Evolutionary conservation across 768 basidiomycete species (phyloP).

Genomic region (Pleurotus djamor): DNA sequence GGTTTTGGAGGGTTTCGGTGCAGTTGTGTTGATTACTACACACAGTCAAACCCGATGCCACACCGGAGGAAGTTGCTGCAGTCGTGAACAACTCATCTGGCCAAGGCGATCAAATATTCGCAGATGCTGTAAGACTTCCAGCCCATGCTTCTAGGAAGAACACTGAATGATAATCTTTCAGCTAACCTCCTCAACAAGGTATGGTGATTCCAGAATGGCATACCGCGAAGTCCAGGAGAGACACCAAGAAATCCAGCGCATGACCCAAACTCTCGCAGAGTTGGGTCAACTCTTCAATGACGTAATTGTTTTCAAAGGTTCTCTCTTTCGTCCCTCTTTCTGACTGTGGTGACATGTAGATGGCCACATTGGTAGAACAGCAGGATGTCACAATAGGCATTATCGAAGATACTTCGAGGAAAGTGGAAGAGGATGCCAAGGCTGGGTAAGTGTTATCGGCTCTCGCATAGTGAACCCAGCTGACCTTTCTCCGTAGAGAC

Average conservation of each 20-base stretch:
- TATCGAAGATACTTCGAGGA: slow-evolving; percentile 60
- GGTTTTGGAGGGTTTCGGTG: not conserved
- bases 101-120: slow-evolving; percentile 70
- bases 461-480: not conserved
- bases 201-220: slow-evolving; percentile 78
- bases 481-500: slow-evolving; percentile 34
- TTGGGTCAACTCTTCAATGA: slow-evolving; percentile 88
- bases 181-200: slow-evolving; percentile 78
- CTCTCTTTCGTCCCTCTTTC: not conserved
- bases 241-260: slow-evolving; percentile 80
- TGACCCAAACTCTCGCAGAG: slow-evolving; percentile 87
- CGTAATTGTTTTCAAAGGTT: slow-evolving; percentile 33
- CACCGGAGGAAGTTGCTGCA: slow-evolving; percentile 73
- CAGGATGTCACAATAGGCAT: slow-evolving; percentile 73
- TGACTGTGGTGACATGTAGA: slow-evolving; percentile 36
- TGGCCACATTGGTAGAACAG: slow-evolving; percentile 75
- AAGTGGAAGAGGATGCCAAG: slow-evolving; percentile 67
- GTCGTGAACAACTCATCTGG: slow-evolving; percentile 51
- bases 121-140: slow-evolving; percentile 54
- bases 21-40: not conserved
- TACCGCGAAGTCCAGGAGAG: slow-evolving; percentile 89
- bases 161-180: slow-evolving; percentile 20
- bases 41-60: slow-evolving; percentile 84
- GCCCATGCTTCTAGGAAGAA: not conserved
- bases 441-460: slow-evolving; percentile 46